Evolutionary conservation across 2,329 filamentous ascomycete genomes (phyloP), one percentile per base, ranked within the genome.

Genomic region (Penicillium sumatraense): DNA sequence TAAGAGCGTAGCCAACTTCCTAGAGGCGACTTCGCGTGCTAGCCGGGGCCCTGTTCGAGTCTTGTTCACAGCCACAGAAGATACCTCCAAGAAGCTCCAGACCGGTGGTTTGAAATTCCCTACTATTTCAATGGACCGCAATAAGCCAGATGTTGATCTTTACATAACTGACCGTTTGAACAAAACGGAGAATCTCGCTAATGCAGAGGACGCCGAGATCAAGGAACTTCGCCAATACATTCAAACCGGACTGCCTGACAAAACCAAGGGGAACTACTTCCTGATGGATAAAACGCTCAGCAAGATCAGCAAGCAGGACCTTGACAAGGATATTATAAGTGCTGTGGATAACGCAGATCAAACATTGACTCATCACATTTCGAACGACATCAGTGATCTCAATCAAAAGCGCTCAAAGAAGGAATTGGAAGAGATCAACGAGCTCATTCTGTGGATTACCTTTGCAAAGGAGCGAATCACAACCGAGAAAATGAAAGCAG

Each of bases 381-480:
- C 46, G 3, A 46, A 57, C 16, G 67, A 68, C 24, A 63, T 68
- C 29, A 57, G 65, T 14, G 57, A 51, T 10, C 53, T 68, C 11
- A 68, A 68, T 38, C 50, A 58, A 3, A 59, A 46, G 4, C 58
- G 61, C 18, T 57, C 57, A n/a, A 16, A 54, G 3, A 65, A 66
- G 48, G 65, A 69, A 46, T 59, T 68, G 29, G 58, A 57, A 20
- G 66, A 68, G 31, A 63, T 69, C 9, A 68, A 68, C 35, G 63
- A 65, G 26, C 57, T 69, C 33, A 59, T 68, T 23, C 56, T 58
- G 16, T 69, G 66, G 65, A 59, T 67, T 48, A 54, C 63, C 18
- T 60, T 56, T n/a, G 60, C 59, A 9, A 59, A 55, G 16, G 55
- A 59, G 16, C 56, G 57, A 45, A 54, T 67, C 10, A 45, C 52